A percentile compares a stretch with the other conserved stretches of the same genome.
phyloP scores from a whole-genome alignment of 2,329 filamentous ascomycete species.

The Cordyceps farinosa region DNA sequence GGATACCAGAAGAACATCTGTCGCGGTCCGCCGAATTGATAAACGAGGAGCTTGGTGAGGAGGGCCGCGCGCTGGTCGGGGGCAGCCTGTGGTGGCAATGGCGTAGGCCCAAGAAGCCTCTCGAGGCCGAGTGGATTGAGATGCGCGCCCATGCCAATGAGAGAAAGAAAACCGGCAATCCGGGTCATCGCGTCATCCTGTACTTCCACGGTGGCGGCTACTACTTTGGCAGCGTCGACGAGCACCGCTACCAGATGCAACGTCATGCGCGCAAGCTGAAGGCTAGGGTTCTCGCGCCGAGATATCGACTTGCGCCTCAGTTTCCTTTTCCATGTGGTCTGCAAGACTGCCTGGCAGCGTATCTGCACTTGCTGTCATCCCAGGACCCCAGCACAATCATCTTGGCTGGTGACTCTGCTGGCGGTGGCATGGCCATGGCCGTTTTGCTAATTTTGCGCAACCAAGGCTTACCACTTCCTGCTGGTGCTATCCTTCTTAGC shows the following conservation, averaged over 20 bases:
- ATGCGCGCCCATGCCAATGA: slow-evolving; percentile 74
- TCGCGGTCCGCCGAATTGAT: slow-evolving; percentile 64
- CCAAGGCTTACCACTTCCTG: slow-evolving; percentile 76
- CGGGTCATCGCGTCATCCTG: slow-evolving; percentile 75
- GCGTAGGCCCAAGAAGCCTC: slow-evolving; percentile 61
- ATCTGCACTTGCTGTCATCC: slow-evolving; percentile 73
- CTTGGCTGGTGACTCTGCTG: slow-evolving; percentile 87
- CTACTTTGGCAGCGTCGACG: slow-evolving; percentile 92
- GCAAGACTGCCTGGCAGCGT: slow-evolving; percentile 84
- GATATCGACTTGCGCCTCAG: slow-evolving; percentile 85
- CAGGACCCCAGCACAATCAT: slow-evolving; percentile 81
- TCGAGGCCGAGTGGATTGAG: slow-evolving; percentile 93
- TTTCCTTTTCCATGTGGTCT: slow-evolving; percentile 94
- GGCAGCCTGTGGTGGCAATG: slow-evolving; percentile 89
- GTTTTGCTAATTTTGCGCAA: slow-evolving; percentile 80
- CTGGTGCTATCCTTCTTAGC: slow-evolving; percentile 84
- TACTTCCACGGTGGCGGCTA: slow-evolving; percentile 95
- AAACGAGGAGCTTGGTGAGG: slow-evolving; percentile 69
- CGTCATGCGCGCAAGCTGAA: slow-evolving; percentile 91
- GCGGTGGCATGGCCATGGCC: slow-evolving; percentile 81
- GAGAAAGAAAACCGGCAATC: slow-evolving; percentile 58
- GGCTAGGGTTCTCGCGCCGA: slow-evolving; percentile 80
- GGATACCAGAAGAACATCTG: slow-evolving; percentile 63
- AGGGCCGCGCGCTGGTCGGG: slow-evolving; percentile 72
- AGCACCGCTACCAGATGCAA: slow-evolving; percentile 98